Evolutionary conservation across 2,329 filamentous ascomycete species (phyloP).

Genomic region (Blastomyces parvus): DNA sequence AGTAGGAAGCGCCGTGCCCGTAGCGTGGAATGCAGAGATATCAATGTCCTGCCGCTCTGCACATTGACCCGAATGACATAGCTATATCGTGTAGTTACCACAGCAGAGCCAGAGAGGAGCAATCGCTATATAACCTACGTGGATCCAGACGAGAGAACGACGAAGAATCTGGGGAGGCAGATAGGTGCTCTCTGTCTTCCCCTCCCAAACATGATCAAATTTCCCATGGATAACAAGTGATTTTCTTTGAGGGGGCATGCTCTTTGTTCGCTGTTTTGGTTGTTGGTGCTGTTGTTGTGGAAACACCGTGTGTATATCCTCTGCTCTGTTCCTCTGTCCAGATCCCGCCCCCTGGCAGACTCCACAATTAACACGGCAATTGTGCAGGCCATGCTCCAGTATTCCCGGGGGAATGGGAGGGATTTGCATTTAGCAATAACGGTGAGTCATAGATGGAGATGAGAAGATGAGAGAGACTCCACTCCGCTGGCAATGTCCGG

Average conservation of each 20-base stretch:
- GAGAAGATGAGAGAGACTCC: no score
- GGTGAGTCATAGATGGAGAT: slow-evolving; percentile 1
- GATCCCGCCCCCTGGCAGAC: background rate
- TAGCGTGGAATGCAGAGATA: no score
- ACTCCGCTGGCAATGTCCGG: background rate
- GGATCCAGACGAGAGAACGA: no score
- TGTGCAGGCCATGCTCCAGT: background rate
- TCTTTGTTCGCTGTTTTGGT: background rate
- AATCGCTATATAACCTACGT: no score
- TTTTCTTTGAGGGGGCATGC: background rate
- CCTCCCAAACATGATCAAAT: background rate
- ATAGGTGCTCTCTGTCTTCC: no score
- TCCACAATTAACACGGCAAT: background rate
- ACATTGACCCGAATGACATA: no score
- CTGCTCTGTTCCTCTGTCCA: background rate
- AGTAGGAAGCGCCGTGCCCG: no score
- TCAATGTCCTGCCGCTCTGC: no score
- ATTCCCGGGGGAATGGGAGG: background rate
- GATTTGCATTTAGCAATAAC: background rate
- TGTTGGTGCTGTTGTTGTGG: background rate
- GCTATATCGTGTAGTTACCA: no score
- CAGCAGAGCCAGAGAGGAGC: no score
- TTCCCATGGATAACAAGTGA: background rate
- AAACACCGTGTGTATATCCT: background rate
- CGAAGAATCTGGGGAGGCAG: no score